These are phyloP conservation scores for Plasmodium knowlesi DNA, from an alignment of 169 alveolate species.

Conservation along the genomic window DNA sequence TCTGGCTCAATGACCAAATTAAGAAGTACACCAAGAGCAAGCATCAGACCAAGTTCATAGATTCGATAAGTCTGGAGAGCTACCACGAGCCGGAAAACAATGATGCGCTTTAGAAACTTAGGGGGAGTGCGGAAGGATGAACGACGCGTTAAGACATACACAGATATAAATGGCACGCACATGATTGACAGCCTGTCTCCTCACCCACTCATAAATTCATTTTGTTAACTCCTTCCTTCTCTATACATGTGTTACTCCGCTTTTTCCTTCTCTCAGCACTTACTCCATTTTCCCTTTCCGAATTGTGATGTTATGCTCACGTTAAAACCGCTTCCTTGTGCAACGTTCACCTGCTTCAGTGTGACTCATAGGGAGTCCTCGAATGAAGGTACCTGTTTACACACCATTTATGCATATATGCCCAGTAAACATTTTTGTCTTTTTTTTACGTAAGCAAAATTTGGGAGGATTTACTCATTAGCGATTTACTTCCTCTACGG, in stretches of 20 bases:
- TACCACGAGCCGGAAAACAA: slow-evolving; percentile 51
- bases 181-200: background rate
- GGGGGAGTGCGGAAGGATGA: too few species aligned
- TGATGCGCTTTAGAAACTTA: background rate
- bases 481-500: background rate
- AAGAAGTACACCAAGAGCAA: slow-evolving; percentile 33
- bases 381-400: background rate
- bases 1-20: slow-evolving; percentile 75
- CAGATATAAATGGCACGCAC: background rate
- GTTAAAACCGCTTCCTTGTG: background rate
- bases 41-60: slow-evolving; percentile 19
- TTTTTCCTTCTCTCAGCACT: background rate
- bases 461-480: background rate
- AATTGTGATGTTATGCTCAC: background rate
- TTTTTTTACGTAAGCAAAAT: background rate
- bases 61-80: slow-evolving; percentile 62
- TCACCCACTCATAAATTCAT: background rate
- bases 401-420: background rate
- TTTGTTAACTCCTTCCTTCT: background rate
- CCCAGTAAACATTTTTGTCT: background rate
- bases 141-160: background rate
- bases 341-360: background rate
- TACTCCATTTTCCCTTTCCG: background rate
- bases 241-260: background rate
- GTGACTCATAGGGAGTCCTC: background rate